These are phyloP conservation scores for Gypsophila paniculata DNA, from an alignment of 179 eudicot species.

Conservation along the genomic window DNA sequence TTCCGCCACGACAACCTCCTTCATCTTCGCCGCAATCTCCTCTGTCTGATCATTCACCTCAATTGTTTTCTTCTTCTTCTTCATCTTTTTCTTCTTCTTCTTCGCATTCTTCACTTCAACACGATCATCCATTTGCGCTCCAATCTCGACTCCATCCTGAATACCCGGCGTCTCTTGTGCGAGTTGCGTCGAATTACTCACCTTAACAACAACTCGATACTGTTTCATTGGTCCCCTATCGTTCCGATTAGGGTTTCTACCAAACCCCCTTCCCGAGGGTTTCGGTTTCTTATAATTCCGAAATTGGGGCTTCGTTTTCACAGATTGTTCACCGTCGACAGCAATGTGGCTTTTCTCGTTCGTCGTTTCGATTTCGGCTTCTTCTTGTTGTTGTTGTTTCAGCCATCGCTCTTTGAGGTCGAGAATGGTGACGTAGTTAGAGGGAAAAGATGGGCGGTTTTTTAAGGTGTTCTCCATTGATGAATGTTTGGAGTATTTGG, in stretches of 20 bases:
- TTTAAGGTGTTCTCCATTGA: not conserved
- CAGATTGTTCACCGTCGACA: not conserved
- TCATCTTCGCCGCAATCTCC: too few relatives aligned
- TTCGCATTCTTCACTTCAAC: not conserved
- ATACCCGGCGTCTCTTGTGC: not conserved
- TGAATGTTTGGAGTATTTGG: not conserved
- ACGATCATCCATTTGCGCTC: too few relatives aligned
- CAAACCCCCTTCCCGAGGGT: not conserved
- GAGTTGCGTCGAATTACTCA: not conserved
- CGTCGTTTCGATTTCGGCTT: not conserved
- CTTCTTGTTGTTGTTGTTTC: not conserved
- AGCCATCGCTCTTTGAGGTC: not conserved
- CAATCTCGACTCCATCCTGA: not conserved
- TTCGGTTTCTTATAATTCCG: not conserved
- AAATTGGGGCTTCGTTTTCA: not conserved
- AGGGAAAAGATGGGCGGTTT: not conserved
- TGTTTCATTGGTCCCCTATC: not conserved
- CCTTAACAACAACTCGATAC: not conserved
- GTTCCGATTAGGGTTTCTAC: not conserved
- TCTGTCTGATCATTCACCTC: too few relatives aligned
- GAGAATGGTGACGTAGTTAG: not conserved
- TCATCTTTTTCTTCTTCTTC: not conserved
- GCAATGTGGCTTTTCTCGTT: not conserved
- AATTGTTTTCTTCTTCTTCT: too few relatives aligned
- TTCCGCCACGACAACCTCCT: too few relatives aligned